Conservation (phyloP, 768 basidiomycete genomes). For the Tubosaeta sp. region DNA sequence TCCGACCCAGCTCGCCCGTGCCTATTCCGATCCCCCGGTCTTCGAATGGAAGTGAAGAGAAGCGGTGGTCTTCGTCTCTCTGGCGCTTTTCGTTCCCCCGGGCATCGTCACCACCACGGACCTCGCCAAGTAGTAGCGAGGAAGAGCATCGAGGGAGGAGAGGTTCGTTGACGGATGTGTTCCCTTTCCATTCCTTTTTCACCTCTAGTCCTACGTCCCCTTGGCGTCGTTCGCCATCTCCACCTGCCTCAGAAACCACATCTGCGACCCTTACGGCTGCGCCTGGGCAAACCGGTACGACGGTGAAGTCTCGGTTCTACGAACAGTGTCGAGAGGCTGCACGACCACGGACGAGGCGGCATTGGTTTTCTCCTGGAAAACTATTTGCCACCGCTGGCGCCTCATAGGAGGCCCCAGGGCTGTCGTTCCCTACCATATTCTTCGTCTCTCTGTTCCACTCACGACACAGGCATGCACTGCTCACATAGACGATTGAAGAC, state of each 20-base stretch:
- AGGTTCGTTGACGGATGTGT: slow-evolving; percentile 38
- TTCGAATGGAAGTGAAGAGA: slow-evolving; percentile 29
- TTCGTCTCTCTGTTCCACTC: slow-evolving; percentile 2
- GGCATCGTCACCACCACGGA: slow-evolving; percentile 25
- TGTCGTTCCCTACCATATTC: slow-evolving; percentile 7
- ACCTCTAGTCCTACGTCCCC: slow-evolving; percentile 29
- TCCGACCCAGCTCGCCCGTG: slow-evolving; percentile 25
- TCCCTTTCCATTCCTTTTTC: slow-evolving; percentile 42
- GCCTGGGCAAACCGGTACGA: slow-evolving; percentile 15
- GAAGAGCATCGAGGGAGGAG: slow-evolving; percentile 26
- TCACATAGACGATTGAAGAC: slow-evolving; percentile 19
- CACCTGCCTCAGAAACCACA: slow-evolving; percentile 32
- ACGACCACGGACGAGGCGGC: slow-evolving; percentile 39
- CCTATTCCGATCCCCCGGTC: slow-evolving; percentile 29
- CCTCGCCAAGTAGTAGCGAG: slow-evolving; percentile 17
- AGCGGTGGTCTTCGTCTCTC: slow-evolving; percentile 32
- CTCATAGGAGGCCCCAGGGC: slow-evolving; percentile 20
- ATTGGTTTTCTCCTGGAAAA: slow-evolving; percentile 55
- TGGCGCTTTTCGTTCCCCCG: slow-evolving; percentile 36
- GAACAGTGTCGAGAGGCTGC: slow-evolving; percentile 32
- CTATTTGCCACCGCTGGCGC: slow-evolving; percentile 43
- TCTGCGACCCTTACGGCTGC: slow-evolving; percentile 29
- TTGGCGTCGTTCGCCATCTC: slow-evolving; percentile 38
- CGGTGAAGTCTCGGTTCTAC: slow-evolving; percentile 24
- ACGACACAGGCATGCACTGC: slow-evolving; percentile 1